Percentiles rank a stretch among this genome's conserved stretches.
Evolutionary conservation across 2,329 filamentous ascomycete species (phyloP).

Genomic region (Fusarium newnesense): DNA sequence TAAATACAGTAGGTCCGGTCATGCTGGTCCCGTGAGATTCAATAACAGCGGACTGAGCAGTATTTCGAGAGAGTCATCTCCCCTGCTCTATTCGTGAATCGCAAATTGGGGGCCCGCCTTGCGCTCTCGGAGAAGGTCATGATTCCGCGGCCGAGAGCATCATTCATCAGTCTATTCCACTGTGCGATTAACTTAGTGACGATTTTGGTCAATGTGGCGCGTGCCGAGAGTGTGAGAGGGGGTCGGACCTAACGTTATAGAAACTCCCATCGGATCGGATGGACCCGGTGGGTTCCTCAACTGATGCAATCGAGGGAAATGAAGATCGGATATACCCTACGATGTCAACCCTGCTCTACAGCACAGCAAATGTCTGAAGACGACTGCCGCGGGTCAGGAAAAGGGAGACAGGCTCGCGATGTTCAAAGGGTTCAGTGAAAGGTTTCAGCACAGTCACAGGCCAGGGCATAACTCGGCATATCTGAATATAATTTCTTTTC

Average conservation of each 20-base stretch:
- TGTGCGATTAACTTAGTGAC: slow-evolving; percentile 24
- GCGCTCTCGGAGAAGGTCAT: slow-evolving; percentile 11
- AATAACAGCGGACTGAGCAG: slow-evolving; percentile 1
- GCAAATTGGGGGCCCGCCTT: slow-evolving; percentile 7
- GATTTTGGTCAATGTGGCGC: slow-evolving; percentile 32
- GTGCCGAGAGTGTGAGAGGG: slow-evolving; percentile 2
- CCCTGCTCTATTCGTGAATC: not conserved
- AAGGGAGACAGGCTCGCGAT: not conserved
- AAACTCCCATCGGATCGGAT: slow-evolving; percentile 13
- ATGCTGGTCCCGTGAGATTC: not conserved
- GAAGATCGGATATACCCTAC: slow-evolving; percentile 21
- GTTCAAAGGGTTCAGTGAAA: not conserved
- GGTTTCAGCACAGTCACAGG: not conserved
- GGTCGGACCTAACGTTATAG: slow-evolving; percentile 17
- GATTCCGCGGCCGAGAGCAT: slow-evolving; percentile 20
- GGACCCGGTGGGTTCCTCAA: slow-evolving; percentile 6
- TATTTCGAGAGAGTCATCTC: slow-evolving; percentile 21
- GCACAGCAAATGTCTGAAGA: not conserved
- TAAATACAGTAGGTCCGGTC: not conserved
- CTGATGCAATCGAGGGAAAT: slow-evolving; percentile 23
- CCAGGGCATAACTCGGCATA: slow-evolving; percentile 23
- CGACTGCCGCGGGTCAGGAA: not conserved
- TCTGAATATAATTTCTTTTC: slow-evolving; percentile 2
- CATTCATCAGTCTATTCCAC: slow-evolving; percentile 1
- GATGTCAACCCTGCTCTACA: not conserved